Percentiles rank a stretch among this genome's conserved stretches.
These are phyloP conservation scores for Cytospora schulzeri DNA, from an alignment of 2,329 filamentous ascomycete species.

Conservation along the genomic window DNA sequence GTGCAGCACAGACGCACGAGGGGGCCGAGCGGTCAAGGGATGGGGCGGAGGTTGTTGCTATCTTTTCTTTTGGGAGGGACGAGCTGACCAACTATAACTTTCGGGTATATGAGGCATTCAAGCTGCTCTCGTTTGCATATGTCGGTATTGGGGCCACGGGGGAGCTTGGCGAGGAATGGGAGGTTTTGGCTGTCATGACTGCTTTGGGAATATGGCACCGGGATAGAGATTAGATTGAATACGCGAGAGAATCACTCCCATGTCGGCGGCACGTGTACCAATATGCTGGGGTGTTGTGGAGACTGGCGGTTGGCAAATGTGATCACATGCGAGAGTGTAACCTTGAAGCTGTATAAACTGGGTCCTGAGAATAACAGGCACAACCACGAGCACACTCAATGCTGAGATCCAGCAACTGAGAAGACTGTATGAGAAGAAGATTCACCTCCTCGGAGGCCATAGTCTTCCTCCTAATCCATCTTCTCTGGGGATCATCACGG, in stretches of 20 bases:
- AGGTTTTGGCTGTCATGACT: background rate
- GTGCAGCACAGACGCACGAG: background rate
- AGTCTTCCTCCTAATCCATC: background rate
- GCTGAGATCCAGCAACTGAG: too few species aligned
- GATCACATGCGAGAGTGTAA: background rate
- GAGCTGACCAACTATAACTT: background rate
- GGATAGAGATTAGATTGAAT: background rate
- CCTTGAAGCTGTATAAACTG: too few species aligned
- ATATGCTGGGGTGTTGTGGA: background rate
- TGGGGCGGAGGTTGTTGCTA: background rate
- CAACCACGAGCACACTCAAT: too few species aligned
- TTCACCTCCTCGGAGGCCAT: too few species aligned
- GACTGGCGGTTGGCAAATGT: background rate
- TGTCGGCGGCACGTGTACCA: background rate
- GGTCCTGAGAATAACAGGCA: too few species aligned
- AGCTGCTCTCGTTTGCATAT: background rate
- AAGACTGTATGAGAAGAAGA: too few species aligned
- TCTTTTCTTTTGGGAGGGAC: too few species aligned
- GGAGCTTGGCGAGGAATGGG: conserved; percentile 1
- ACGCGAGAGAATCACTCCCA: background rate
- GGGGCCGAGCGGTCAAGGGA: conserved; percentile 1
- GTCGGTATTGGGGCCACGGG: background rate
- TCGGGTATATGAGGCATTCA: background rate
- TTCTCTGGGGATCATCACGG: background rate
- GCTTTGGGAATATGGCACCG: conserved; percentile 1